These are phyloP conservation scores for Aspergillus novoparasiticus DNA, from an alignment of 2,329 filamentous ascomycete species.

Conservation along the genomic window DNA sequence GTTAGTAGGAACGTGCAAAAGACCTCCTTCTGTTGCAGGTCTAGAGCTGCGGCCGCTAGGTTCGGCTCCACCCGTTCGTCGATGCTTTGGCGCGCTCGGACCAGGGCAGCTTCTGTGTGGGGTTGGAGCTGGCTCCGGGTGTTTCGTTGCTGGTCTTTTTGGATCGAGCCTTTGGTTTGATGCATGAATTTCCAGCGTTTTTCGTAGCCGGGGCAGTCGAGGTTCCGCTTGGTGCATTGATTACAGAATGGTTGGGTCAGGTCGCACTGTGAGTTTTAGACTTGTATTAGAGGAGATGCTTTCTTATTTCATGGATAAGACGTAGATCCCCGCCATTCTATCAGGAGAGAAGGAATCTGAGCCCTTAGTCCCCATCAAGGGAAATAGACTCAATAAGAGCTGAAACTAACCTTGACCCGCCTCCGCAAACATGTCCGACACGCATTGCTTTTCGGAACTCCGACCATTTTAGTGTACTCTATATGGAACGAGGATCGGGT, in stretches of 20 bases:
- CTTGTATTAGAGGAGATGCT: background rate
- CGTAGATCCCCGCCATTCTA: background rate
- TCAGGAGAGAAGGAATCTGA: too few relatives aligned
- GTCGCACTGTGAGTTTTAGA: background rate
- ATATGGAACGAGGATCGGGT: too few relatives aligned
- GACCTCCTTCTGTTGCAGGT: constrained; percentile 15
- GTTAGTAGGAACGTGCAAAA: constrained; percentile 14
- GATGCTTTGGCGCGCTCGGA: background rate
- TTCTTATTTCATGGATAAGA: background rate
- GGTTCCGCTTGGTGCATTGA: constrained; percentile 13
- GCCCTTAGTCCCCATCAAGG: background rate
- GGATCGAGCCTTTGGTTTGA: constrained; percentile 1
- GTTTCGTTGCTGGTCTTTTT: background rate
- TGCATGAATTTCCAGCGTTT: constrained; percentile 15
- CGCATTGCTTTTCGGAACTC: background rate
- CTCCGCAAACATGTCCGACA: background rate
- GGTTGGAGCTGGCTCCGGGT: background rate
- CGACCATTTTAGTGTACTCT: background rate
- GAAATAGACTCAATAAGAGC: background rate
- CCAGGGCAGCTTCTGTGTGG: background rate
- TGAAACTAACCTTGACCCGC: background rate
- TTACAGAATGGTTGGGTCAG: constrained; percentile 1
- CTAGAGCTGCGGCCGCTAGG: constrained; percentile 9
- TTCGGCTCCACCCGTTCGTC: constrained; percentile 17
- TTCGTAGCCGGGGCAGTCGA: constrained; percentile 16